Base-by-base conservation (phyloP, 257 asterid genomes). In the Dorcoceras hygrometricum region DNA sequence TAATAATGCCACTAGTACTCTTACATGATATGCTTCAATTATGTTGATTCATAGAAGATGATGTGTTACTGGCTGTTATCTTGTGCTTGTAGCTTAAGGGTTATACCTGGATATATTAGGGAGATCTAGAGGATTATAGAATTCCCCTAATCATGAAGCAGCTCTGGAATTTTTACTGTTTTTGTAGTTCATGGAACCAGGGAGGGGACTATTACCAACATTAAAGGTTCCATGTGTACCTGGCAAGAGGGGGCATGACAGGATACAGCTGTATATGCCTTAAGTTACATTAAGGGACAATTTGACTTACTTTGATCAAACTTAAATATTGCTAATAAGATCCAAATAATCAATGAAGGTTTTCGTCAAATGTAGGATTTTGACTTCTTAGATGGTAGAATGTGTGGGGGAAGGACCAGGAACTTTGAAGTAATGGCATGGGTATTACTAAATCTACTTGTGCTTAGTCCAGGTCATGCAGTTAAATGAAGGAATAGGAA, bases 1-100 rank as follows among this genome's bases (percentile, higher is more conserved):
- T 24, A 23, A 63, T 50, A 3, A 51, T 65, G n/a, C 29, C 39
- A n/a, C 19, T n/a, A 26, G 19, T 59, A 12, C 50, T 55, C 34
- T 64, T 60, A 50, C 12, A 14, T 31, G 39, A 54, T 46, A 57
- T 39, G 70, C 65, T 36, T 50, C 50, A 60, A 32, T 20, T 63
- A 23, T 54, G 43, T 12, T 9, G 5, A 18, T 72, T 60, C 2
- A 7, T 59, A 25, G 60, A 22, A 57, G 43, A 65, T 53, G 59
- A 50, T 6, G 48, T 53, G n/a, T 10, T 50, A 34, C 14, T 23
- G 59, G 46, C 29, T 26, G 34, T 66, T 64, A 26, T 26, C 25
- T 16, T 11, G 11, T 25, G 25, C 60, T 31, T 68, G 19, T 61
- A 27, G 29, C 29, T 9, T 8, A 39, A 62, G 55, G 23, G 18